These are phyloP conservation scores for Cutaneotrichosporon sp. DNA, from an alignment of 1,284 basidiomycete genomes.

Conservation along the genomic window DNA sequence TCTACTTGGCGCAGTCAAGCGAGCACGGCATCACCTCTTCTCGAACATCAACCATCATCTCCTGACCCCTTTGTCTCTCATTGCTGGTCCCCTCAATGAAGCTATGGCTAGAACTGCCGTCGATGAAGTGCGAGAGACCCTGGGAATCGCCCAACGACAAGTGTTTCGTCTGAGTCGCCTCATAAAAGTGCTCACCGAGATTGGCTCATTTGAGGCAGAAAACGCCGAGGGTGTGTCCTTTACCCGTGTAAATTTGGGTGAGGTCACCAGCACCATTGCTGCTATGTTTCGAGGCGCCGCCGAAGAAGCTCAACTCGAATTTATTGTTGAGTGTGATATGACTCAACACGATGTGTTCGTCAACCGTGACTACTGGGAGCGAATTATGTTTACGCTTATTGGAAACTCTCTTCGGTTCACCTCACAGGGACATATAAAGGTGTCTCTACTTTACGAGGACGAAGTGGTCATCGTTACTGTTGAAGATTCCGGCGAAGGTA, in stretches of 20 bases:
- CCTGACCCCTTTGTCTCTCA: no score
- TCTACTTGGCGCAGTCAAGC: neutral
- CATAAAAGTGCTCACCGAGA: slow-evolving; percentile 46
- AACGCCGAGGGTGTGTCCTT: slow-evolving; percentile 44
- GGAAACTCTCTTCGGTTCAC: slow-evolving; percentile 49
- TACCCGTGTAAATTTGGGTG: slow-evolving; percentile 45
- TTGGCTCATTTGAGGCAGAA: slow-evolving; percentile 43
- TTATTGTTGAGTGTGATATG: slow-evolving; percentile 44
- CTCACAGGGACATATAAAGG: slow-evolving; percentile 26
- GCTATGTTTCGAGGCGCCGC: slow-evolving; percentile 7
- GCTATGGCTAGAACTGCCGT: no score
- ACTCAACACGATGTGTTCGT: slow-evolving; percentile 37
- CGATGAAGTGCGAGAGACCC: slow-evolving; percentile 35
- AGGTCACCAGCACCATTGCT: no score
- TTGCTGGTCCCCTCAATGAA: no score
- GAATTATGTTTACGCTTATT: slow-evolving; percentile 49
- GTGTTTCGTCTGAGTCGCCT: slow-evolving; percentile 40
- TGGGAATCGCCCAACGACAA: slow-evolving; percentile 41
- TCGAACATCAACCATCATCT: slow-evolving; percentile 39
- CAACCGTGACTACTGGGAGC: slow-evolving; percentile 50
- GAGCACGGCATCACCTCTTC: slow-evolving; percentile 36
- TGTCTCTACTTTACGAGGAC: slow-evolving; percentile 27
- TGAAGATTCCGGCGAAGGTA: slow-evolving; percentile 49
- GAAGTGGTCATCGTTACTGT: slow-evolving; percentile 37
- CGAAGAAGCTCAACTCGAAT: slow-evolving; percentile 26